phyloP scores from a whole-genome alignment of 1,284 basidiomycete genomes.

The Inonotus obliquus region DNA sequence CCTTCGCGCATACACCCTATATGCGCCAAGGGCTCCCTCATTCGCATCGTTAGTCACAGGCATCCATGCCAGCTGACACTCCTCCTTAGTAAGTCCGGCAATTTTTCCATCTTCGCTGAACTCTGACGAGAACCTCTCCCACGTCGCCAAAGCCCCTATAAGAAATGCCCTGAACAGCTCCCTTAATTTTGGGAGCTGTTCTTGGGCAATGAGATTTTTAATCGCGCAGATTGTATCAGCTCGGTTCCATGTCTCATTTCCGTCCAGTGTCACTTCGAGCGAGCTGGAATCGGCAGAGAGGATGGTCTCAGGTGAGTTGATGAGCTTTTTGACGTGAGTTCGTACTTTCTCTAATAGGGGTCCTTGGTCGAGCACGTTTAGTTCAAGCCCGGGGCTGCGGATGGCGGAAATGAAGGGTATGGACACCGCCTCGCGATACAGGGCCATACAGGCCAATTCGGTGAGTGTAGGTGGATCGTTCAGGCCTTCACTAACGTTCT shows the following conservation, averaged over 20 bases:
- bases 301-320: conserved; percentile 23
- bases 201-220: background rate
- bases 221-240: background rate
- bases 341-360: conserved; percentile 25
- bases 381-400: conserved; percentile 14
- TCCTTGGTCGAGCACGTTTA: conserved; percentile 26
- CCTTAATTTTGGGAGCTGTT: background rate
- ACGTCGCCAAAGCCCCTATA: background rate
- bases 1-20: background rate
- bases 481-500: conserved; percentile 29
- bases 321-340: conserved; percentile 23
- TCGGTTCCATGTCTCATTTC: background rate
- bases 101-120: conserved; percentile 3
- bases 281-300: conserved; percentile 13
- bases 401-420: no score
- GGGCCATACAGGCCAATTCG: conserved; percentile 30
- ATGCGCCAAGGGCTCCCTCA: background rate
- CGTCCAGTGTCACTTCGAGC: conserved; percentile 12
- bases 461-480: conserved; percentile 30
- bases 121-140: no score
- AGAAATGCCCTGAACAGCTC: background rate
- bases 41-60: conserved; percentile 11
- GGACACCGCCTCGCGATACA: conserved; percentile 29
- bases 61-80: conserved; percentile 2
- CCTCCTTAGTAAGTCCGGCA: background rate